Evolutionary conservation across 306 rosid species (phyloP).

Genomic region (Acacia melanoxylon): DNA sequence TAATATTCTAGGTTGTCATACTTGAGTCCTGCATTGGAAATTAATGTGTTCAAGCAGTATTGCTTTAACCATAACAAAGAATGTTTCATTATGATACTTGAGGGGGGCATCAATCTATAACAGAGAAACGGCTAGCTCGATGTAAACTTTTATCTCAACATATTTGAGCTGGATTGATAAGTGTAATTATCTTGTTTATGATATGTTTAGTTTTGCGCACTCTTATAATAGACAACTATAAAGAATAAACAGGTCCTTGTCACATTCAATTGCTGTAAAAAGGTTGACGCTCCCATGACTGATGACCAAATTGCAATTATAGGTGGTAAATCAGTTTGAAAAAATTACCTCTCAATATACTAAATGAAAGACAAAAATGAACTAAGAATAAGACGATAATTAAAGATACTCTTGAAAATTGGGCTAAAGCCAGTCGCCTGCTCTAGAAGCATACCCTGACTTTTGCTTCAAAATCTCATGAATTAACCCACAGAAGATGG

Average conservation of each 20-base stretch:
- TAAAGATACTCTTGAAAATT: background rate
- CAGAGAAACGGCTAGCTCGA: background rate
- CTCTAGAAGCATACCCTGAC: background rate
- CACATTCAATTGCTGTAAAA: background rate
- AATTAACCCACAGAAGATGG: background rate
- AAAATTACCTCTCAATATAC: background rate
- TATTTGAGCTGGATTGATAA: background rate
- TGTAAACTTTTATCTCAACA: background rate
- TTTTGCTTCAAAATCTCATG: background rate
- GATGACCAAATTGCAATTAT: background rate
- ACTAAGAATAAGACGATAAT: background rate
- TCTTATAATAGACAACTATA: background rate
- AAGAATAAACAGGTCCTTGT: background rate
- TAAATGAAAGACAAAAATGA: background rate
- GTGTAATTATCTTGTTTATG: background rate
- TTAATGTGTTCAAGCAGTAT: conserved; percentile 11
- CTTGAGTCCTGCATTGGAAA: conserved; percentile 13
- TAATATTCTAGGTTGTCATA: background rate
- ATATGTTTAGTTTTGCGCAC: background rate
- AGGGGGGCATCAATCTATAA: conserved; percentile 3
- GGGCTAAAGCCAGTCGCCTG: background rate
- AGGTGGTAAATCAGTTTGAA: background rate
- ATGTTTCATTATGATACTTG: conserved; percentile 2
- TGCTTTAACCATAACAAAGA: background rate
- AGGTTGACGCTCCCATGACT: background rate